Conservation (phyloP, 106 monocot species). For the Phalaenopsis aphrodite region DNA sequence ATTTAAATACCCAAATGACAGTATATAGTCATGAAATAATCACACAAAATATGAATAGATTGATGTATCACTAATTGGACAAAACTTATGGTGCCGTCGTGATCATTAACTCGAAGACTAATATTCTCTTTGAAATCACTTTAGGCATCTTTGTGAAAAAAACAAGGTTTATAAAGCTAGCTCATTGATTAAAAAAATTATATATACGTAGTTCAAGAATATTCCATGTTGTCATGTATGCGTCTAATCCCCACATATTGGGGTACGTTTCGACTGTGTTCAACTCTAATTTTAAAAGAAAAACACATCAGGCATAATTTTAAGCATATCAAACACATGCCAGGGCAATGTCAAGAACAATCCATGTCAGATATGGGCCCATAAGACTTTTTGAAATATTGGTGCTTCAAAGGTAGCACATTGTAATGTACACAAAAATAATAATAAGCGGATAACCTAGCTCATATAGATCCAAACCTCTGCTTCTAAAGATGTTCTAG, state of each 20-base stretch:
- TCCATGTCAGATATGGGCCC: neutral
- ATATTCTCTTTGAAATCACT: neutral
- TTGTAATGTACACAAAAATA: neutral
- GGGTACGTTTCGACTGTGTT: neutral
- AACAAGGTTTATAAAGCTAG: neutral
- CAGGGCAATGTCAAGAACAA: neutral
- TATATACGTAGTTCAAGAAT: neutral
- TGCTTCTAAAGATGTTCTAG: constrained; percentile 92
- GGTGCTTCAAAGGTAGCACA: neutral
- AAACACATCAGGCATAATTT: neutral
- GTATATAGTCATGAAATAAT: neutral
- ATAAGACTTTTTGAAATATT: neutral
- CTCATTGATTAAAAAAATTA: neutral
- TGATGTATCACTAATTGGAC: neutral
- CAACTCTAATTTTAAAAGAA: neutral
- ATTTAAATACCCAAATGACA: no score
- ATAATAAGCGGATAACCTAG: neutral
- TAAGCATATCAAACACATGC: neutral
- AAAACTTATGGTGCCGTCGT: neutral
- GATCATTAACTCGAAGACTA: neutral
- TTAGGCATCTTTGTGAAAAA: neutral
- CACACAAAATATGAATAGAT: neutral
- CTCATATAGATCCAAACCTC: constrained; percentile 41
- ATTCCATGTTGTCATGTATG: neutral
- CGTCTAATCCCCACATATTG: neutral